A percentile compares a stretch with the other conserved stretches of the same genome.
Evolutionary conservation across 2,329 filamentous ascomycete genomes (phyloP).

Genomic region (Hirsutella minnesotensis): DNA sequence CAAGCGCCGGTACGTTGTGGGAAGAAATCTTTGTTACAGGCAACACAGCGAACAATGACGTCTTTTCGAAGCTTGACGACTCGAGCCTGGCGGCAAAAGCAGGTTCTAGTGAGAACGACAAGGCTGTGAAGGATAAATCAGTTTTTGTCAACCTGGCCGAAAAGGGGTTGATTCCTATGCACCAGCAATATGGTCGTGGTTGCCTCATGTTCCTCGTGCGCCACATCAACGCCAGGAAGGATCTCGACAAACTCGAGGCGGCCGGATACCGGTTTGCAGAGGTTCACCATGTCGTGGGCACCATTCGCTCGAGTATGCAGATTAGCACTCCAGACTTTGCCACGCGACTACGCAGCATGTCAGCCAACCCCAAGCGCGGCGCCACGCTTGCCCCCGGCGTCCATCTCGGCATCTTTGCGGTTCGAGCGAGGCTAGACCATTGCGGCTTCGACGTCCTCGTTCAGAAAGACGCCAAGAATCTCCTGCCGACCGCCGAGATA

Average conservation of each 20-base stretch:
- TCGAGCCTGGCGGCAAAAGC: background rate
- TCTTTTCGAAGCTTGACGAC: background rate
- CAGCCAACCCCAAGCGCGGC: slow-evolving; percentile 37
- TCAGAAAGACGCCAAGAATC: slow-evolving; percentile 39
- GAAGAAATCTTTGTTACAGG: slow-evolving; percentile 65
- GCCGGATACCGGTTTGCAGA: slow-evolving; percentile 70
- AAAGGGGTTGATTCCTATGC: slow-evolving; percentile 21
- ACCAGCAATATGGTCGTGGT: slow-evolving; percentile 47
- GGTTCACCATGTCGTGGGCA: slow-evolving; percentile 52
- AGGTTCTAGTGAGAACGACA: background rate
- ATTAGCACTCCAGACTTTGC: slow-evolving; percentile 53
- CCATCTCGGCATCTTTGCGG: slow-evolving; percentile 46
- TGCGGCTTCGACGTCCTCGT: slow-evolving; percentile 54
- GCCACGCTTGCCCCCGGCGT: slow-evolving; percentile 38
- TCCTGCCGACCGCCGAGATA: slow-evolving; percentile 48
- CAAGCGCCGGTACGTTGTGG: slow-evolving; percentile 57
- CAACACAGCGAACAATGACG: slow-evolving; percentile 6
- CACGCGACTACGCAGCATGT: slow-evolving; percentile 51
- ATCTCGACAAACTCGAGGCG: slow-evolving; percentile 53
- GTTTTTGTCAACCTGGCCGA: slow-evolving; percentile 25
- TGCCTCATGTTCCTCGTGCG: slow-evolving; percentile 74
- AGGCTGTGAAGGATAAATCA: slow-evolving; percentile 8
- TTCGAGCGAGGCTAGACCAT: slow-evolving; percentile 37
- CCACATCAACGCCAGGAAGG: slow-evolving; percentile 41
- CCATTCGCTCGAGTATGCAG: slow-evolving; percentile 63